These are phyloP conservation scores for Xylaria curta DNA, from an alignment of 495 filamentous ascomycete genomes.

Conservation along the genomic window DNA sequence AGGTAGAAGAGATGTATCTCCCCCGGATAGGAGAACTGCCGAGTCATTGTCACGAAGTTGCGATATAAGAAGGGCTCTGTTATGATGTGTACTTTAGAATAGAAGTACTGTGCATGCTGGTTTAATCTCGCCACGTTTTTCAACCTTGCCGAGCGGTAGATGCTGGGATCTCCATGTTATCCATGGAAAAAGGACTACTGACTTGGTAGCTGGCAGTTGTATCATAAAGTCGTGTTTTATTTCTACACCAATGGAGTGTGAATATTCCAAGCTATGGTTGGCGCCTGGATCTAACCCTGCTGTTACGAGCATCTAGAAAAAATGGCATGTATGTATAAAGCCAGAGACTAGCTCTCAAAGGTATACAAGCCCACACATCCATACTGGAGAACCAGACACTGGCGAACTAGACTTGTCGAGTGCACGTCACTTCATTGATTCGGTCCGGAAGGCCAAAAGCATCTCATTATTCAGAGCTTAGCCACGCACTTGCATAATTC, in stretches of 20 bases:
- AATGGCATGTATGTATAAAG: no score
- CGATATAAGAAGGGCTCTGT: neutral
- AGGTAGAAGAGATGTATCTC: neutral
- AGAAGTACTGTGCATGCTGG: neutral
- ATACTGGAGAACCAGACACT: no score
- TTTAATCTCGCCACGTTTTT: neutral
- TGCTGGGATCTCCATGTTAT: neutral
- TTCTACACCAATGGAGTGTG: neutral
- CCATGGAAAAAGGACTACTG: neutral
- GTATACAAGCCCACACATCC: no score
- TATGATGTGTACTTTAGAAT: neutral
- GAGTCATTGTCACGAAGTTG: neutral
- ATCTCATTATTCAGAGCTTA: neutral
- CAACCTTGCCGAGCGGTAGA: constrained; percentile 2
- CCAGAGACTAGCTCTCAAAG: no score
- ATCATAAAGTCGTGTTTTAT: neutral
- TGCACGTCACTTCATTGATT: neutral
- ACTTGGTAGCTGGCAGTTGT: neutral
- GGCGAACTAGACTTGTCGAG: neutral
- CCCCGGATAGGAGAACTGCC: neutral
- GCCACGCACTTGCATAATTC: no score
- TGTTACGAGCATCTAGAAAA: no score
- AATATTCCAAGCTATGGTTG: neutral
- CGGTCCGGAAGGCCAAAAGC: neutral
- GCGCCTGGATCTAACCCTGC: neutral